These are phyloP conservation scores for Arthrocladium fulminans DNA, from an alignment of 2,329 filamentous ascomycete genomes.

Conservation along the genomic window DNA sequence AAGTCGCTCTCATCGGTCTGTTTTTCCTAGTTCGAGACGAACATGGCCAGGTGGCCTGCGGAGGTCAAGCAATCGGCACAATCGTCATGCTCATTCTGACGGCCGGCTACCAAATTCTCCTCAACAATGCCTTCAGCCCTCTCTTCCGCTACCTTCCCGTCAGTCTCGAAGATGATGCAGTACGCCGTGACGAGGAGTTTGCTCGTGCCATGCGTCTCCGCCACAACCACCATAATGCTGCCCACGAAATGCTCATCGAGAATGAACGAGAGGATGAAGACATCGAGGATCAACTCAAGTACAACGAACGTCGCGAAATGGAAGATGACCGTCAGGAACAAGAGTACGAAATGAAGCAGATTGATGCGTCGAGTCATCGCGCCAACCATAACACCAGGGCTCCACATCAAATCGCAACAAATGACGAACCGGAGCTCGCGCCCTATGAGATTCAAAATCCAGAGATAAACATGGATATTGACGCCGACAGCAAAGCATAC, in stretches of 20 bases:
- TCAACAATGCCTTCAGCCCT: conserved; percentile 77
- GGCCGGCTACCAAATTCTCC: conserved; percentile 63
- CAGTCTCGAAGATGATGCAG: conserved; percentile 90
- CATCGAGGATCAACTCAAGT: conserved; percentile 39
- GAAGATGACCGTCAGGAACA: conserved; percentile 34
- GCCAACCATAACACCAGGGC: not conserved
- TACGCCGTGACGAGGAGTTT: conserved; percentile 82
- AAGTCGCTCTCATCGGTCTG: conserved; percentile 76
- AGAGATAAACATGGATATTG: conserved; percentile 21
- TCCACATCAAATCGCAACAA: not conserved
- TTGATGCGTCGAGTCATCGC: conserved; percentile 22
- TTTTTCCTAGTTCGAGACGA: conserved; percentile 69
- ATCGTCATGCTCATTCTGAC: conserved; percentile 65
- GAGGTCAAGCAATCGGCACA: conserved; percentile 76
- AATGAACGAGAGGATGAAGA: conserved; percentile 43
- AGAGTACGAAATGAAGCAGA: conserved; percentile 40
- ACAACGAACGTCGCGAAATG: conserved; percentile 34
- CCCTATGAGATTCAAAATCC: conserved; percentile 22
- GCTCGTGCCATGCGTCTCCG: conserved; percentile 65
- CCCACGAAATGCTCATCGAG: conserved; percentile 36
- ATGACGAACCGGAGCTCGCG: conserved; percentile 14
- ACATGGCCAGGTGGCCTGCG: conserved; percentile 48
- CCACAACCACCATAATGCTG: conserved; percentile 39
- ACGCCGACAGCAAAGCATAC: conserved; percentile 17
- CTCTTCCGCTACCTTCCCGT: conserved; percentile 85